Evolutionary conservation across 106 monocot species (phyloP), one percentile per base, ranked within the genome.

Genomic region (Acorus gramineus): DNA sequence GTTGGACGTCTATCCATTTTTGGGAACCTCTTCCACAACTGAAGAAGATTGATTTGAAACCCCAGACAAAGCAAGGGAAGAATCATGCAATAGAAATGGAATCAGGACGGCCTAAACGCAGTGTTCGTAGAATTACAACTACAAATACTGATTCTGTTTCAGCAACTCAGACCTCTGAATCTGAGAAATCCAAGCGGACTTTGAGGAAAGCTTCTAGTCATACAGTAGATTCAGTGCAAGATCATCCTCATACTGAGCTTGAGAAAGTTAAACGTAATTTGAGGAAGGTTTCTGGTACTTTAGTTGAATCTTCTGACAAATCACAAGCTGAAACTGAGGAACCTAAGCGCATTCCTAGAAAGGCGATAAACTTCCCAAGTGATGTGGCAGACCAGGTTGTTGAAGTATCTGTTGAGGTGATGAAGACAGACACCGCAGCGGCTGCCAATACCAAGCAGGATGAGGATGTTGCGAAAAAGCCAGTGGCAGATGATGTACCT

Each of bases 261-360:
- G 96, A 90, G 61, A 96, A 87, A 74, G 96, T 96, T 11, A 96
- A 96, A 50, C 81, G 81, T 55, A 96, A 75, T 69, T 74, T 96
- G 55, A 91, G 90, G 69, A 96, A 81, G 83, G 76, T 91, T 44
- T 69, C 95, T 52, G 85, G 70, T 79, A 63, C 75, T 2, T 66
- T 66, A 10, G 54, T 63, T 65, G 83, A 89, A 62, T 50, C 69
- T 7, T 79, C 76, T 65, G 80, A 75, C 53, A 51, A 43, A 2
- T 6, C 58, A 51, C 74, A 81, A 45, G 14, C 54, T 73, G 84
- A 80, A 69, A 46, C 44, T 68, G 75, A 82, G 54, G 74, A 67
- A 63, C 66, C 69, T 69, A 73, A 63, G 47, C 64, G 43, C 45
- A 74, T 46, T 60, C 28, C 68, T 3, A 65, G 54, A 71, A 79